These are phyloP conservation scores for Solanum hybrid DNA, from an alignment of 305 asterid species.

Conservation along the genomic window DNA sequence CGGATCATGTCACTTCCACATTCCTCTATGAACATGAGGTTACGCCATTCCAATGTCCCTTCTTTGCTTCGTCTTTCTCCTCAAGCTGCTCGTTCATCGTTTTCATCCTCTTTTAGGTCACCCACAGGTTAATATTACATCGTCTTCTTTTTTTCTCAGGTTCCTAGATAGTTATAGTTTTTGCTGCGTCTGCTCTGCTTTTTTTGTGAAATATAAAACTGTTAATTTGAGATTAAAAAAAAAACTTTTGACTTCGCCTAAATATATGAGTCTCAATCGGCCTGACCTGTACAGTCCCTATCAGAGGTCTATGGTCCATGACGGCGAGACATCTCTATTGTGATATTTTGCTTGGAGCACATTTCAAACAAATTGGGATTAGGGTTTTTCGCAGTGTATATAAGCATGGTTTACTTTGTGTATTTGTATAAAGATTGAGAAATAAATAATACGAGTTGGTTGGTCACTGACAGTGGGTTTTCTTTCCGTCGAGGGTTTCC, in stretches of 20 bases:
- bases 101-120: background rate
- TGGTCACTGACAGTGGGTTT: background rate
- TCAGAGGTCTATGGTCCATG: background rate
- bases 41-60: background rate
- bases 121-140: background rate
- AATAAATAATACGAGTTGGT: background rate
- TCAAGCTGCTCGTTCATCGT: background rate
- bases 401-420: background rate
- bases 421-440: background rate
- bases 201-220: background rate
- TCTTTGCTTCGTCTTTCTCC: background rate
- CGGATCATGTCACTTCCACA: background rate
- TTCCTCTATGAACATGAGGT: background rate
- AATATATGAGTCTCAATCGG: background rate
- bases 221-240: background rate
- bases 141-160: background rate
- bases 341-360: background rate
- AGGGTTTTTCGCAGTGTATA: background rate
- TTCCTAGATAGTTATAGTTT: background rate
- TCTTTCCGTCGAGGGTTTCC: background rate
- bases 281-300: background rate
- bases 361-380: background rate
- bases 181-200: background rate
- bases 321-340: background rate
- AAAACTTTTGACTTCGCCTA: background rate